These are phyloP conservation scores for Ceratocystis cacaofunesta DNA, from an alignment of 2,329 filamentous ascomycete species.

Conservation along the genomic window DNA sequence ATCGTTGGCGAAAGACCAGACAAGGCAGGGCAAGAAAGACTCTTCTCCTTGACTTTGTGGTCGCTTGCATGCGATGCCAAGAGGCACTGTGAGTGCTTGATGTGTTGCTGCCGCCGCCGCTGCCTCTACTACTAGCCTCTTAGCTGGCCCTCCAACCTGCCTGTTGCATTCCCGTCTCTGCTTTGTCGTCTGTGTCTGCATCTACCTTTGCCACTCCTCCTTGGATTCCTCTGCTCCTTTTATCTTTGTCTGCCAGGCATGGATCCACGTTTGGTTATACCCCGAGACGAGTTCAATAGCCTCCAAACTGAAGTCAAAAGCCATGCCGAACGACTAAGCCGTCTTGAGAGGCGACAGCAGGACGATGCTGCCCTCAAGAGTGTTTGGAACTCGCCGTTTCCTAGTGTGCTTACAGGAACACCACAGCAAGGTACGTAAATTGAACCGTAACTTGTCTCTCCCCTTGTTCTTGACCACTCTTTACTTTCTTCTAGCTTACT, in stretches of 20 bases:
- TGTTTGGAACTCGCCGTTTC: constrained; percentile 88
- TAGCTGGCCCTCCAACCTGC: background rate
- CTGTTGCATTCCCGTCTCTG: background rate
- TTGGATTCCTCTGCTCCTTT: background rate
- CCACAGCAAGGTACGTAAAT: constrained; percentile 59
- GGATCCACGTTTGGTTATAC: constrained; percentile 46
- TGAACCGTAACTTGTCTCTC: background rate
- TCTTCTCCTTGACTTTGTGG: constrained; percentile 10
- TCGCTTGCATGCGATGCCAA: constrained; percentile 15
- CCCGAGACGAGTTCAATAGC: constrained; percentile 50
- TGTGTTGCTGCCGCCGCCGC: background rate
- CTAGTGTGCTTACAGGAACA: constrained; percentile 66
- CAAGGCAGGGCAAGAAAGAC: background rate
- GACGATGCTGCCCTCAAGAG: constrained; percentile 61
- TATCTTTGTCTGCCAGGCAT: constrained; percentile 30
- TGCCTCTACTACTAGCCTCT: background rate
- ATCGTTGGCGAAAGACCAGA: constrained; percentile 9
- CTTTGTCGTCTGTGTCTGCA: background rate
- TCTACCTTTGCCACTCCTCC: background rate
- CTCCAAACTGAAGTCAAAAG: constrained; percentile 58
- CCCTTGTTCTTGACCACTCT: background rate
- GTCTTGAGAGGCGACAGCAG: constrained; percentile 51
- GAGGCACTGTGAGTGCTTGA: constrained; percentile 9
- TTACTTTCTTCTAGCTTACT: constrained; percentile 2
- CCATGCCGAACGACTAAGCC: constrained; percentile 46